Percentiles rank a stretch among this genome's conserved stretches.
Conservation (phyloP, 2,329 filamentous ascomycete species). For the Ascochyta clinopodiicola region DNA sequence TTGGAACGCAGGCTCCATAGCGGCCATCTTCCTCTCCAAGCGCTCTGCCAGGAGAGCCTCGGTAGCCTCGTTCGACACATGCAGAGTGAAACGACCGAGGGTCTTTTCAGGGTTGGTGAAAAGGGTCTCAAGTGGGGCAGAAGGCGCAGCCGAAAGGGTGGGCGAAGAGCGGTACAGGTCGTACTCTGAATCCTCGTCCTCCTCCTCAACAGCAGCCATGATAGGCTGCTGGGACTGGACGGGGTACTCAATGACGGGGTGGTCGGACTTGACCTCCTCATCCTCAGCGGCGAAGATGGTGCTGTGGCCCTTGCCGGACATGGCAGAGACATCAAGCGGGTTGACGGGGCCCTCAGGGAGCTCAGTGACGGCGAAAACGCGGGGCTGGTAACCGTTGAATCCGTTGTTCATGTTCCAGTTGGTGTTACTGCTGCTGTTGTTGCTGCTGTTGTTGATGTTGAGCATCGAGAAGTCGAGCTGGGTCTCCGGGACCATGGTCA, state of each 20-base stretch:
- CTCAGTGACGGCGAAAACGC: slow-evolving; percentile 76
- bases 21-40: slow-evolving; percentile 44
- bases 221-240: slow-evolving; percentile 30
- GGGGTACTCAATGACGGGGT: slow-evolving; percentile 56
- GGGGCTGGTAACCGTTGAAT: slow-evolving; percentile 62
- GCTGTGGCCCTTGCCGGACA: slow-evolving; percentile 71
- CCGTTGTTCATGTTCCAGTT: slow-evolving; percentile 61
- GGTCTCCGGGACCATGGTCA: slow-evolving; percentile 84
- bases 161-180: slow-evolving; percentile 63
- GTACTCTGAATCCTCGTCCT: slow-evolving; percentile 67
- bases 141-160: slow-evolving; percentile 33
- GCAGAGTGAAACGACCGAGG: slow-evolving; percentile 67
- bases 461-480: slow-evolving; percentile 77
- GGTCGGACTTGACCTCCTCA: slow-evolving; percentile 57
- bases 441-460: slow-evolving; percentile 56
- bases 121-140: slow-evolving; percentile 39
- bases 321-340: slow-evolving; percentile 64
- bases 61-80: slow-evolving; percentile 62
- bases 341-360: slow-evolving; percentile 68
- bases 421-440: slow-evolving; percentile 49
- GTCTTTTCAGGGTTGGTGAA: slow-evolving; percentile 69
- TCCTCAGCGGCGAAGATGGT: slow-evolving; percentile 43
- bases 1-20: slow-evolving; percentile 43
- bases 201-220: slow-evolving; percentile 26
- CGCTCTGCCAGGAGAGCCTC: slow-evolving; percentile 40